Evolutionary conservation across 2,329 filamentous ascomycete species (phyloP), one percentile per base, ranked within the genome.

Genomic region (Diaporthe sp.): DNA sequence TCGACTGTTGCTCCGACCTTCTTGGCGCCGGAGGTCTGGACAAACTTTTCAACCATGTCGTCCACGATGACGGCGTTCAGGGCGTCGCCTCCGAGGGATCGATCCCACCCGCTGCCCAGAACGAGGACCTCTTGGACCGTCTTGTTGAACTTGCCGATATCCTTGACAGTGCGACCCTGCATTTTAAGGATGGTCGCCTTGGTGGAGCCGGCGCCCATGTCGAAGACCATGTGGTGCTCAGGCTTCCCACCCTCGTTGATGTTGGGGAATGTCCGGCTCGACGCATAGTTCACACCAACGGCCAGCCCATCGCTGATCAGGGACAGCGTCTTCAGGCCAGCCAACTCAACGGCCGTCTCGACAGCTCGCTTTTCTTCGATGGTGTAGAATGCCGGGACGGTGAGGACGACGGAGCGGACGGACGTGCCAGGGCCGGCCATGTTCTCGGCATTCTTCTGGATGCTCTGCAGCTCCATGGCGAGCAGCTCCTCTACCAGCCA

Each of bases 121-220:
- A 98, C 94, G 77, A 95, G 92, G n/a, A 98, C 93, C 83, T 99
- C 97, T 83, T 98, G 97, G 44, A 99, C 87, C 1, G 95, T 98
- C 90, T 98, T 98, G 89, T 98, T 98, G 87, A 91, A 96, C 84
- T 94, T 95, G 79, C 95, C 96, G 73, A 96, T 86, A 80, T 98
- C 96, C 88, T 98, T 99, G 77, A 98, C 93, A 2, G 90, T 92
- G 80, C 93, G 93, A 82, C 94, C 94, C 84, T 98, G 96, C 86
- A 99, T 98, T 81, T 93, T 94, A 82, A 99, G 86, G 71, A 99
- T 88, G 9, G 95, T 97, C 6, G 96, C 96, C 80, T 95, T 98
- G 44, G 96, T 94, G 61, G 95, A 98, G 6, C 97, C 97, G 79
- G 97, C 96, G 79, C 97, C 97, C 96, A 99, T 98, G 83, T 99